These are phyloP conservation scores for Cupressus sempervirens DNA, from an alignment of 75 land plant species.

Conservation along the genomic window DNA sequence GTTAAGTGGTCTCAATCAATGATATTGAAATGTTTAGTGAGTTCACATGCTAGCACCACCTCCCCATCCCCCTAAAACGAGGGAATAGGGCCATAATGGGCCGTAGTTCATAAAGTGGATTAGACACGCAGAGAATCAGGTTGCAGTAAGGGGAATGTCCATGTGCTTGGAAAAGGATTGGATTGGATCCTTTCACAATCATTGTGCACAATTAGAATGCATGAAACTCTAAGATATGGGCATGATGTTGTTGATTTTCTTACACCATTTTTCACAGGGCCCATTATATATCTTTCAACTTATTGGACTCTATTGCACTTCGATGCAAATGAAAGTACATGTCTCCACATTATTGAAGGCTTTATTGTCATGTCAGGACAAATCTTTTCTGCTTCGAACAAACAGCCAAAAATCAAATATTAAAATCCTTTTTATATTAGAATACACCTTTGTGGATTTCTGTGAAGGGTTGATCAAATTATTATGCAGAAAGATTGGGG, in stretches of 20 bases:
- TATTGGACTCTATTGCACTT: neutral
- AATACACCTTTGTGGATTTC: neutral
- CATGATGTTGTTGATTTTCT: neutral
- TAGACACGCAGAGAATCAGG: neutral
- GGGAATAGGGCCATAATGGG: neutral
- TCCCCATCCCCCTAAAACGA: no score
- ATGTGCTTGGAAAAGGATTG: no score
- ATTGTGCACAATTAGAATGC: neutral
- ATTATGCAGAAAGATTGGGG: neutral
- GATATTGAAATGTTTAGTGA: neutral
- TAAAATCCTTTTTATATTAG: neutral
- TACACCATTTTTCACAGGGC: neutral
- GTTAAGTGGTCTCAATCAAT: neutral
- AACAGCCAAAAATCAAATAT: neutral
- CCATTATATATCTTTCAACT: neutral
- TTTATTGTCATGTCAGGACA: neutral
- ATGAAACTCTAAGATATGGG: neutral
- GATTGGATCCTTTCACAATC: slow-evolving; percentile 4
- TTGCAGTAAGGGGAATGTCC: neutral
- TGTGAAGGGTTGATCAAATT: neutral
- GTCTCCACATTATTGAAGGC: neutral
- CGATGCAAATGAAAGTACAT: neutral
- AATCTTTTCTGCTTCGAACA: neutral
- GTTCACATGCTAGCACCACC: neutral
- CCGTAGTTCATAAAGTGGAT: neutral